Base-by-base conservation (phyloP, 2,329 filamentous ascomycete species). In the Aulographum hederae region DNA sequence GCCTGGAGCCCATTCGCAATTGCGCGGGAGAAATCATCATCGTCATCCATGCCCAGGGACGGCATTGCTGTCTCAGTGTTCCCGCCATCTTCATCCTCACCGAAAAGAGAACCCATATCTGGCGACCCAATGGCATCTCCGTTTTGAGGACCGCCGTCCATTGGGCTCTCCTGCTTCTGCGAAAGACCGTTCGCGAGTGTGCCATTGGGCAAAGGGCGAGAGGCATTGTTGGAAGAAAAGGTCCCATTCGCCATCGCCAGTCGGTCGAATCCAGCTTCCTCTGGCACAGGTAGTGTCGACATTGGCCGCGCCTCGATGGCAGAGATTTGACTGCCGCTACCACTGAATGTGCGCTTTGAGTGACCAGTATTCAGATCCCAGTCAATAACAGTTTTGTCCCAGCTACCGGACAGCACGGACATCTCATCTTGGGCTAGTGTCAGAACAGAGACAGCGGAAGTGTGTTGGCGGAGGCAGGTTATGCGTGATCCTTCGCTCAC, bases 401-500 rank as follows among this genome's bases (percentile, higher is more conserved):
- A 98, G 49, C 84, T 86, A 3, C 89, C 89, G 20, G 84, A 94
- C 6, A 98, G 54, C 3, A 95, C 69, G 25, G 77, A 85, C 45
- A 67, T 75, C 57, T 98, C 89, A 42, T 95, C 85, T 4, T 78
- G 71, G 1, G 80, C 72, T 10, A 98, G 58, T 6, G 70, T 75
- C 36, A 98, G 56, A 4, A 91, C 81, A 14, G 84, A 93, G 13
- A 98, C 89, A 1, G 89, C 86, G 29, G 85, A 93, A 2, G 74
- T 82, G 50, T 98, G 89, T 41, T 78, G 72, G 38, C 77, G 74
- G 15, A 98, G 60, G 20, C 75, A 77, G 6, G 73, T 67, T 34
- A 98, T 91, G 31, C 80, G 71, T 50, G 85, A 92, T 8, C 89
- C 89, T 54, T 95, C 89, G 41, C 94, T 82, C 46, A 98, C 86